Evolutionary conservation across 176 grass and related monocot species (phyloP).

Genomic region (Leersia perrieri): DNA sequence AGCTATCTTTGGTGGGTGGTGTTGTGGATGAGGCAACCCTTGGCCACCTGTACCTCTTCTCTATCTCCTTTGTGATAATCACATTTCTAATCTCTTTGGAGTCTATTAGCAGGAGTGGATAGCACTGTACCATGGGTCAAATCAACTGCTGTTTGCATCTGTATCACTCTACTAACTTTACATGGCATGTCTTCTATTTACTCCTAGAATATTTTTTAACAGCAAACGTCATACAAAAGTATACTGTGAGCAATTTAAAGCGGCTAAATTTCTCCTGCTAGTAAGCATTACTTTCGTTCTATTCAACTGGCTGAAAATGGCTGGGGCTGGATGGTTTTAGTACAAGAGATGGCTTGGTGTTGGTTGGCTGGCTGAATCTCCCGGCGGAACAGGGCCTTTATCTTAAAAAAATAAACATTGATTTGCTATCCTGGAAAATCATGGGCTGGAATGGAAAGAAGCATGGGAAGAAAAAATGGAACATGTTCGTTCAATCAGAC

Average conservation of each 20-base stretch:
- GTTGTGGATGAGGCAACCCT: neutral
- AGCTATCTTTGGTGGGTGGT: neutral
- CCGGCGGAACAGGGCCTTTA: too few species aligned
- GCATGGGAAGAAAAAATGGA: neutral
- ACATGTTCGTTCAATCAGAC: too few species aligned
- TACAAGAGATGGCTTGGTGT: too few species aligned
- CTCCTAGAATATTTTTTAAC: neutral
- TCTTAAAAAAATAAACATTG: neutral
- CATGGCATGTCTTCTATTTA: too few species aligned
- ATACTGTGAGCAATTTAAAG: neutral
- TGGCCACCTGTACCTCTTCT: neutral
- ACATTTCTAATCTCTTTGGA: neutral
- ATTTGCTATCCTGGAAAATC: too few species aligned
- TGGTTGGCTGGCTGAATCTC: too few species aligned
- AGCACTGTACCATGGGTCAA: neutral
- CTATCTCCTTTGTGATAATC: neutral
- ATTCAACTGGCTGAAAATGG: too few species aligned
- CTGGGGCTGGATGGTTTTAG: too few species aligned
- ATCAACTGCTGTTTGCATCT: neutral
- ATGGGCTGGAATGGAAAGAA: neutral
- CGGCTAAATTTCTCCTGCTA: neutral
- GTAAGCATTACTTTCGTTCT: neutral
- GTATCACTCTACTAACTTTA: too few species aligned
- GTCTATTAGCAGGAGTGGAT: constrained; percentile 8
- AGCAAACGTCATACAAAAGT: neutral